Evolutionary conservation across 352 stramenopile species (phyloP).

Genomic region (Sclerospora graminicola): DNA sequence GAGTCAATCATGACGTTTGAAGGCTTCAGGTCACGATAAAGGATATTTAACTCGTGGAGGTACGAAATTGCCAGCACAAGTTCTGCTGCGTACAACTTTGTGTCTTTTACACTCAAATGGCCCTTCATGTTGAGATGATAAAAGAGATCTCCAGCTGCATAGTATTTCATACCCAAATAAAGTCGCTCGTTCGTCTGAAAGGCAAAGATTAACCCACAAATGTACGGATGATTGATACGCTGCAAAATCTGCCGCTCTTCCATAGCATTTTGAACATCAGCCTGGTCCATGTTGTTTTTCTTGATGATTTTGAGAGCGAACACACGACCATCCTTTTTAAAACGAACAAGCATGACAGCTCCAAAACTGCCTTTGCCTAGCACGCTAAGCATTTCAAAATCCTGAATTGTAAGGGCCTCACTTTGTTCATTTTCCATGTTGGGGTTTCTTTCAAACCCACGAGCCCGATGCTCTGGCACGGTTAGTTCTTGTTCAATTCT

Average conservation of each 20-base stretch:
- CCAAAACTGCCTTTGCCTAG: conserved; percentile 81
- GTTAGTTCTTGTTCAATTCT: conserved; percentile 18
- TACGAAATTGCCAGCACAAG: conserved; percentile 84
- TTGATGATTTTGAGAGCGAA: conserved; percentile 88
- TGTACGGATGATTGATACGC: conserved; percentile 83
- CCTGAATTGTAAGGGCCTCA: conserved; percentile 76
- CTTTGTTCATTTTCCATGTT: conserved; percentile 8
- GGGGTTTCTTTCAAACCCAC: conserved; percentile 1
- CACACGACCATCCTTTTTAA: conserved; percentile 82
- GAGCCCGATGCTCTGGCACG: conserved; percentile 3
- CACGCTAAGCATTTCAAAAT: conserved; percentile 88
- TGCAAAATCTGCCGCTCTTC: conserved; percentile 85
- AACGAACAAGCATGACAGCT: conserved; percentile 83
- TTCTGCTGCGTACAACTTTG: conserved; percentile 72
- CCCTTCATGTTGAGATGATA: conserved; percentile 84
- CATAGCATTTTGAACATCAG: conserved; percentile 81
- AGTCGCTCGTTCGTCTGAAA: conserved; percentile 85
- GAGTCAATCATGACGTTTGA: conserved; percentile 87
- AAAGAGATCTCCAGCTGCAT: conserved; percentile 80
- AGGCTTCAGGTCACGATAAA: conserved; percentile 83
- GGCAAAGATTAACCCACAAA: conserved; percentile 79
- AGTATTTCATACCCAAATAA: conserved; percentile 88
- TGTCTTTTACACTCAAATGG: conserved; percentile 47
- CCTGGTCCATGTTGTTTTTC: conserved; percentile 81
- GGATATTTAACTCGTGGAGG: conserved; percentile 83